phyloP scores from a whole-genome alignment of 805 yeast species.

The Yarrowia keelungensis region DNA sequence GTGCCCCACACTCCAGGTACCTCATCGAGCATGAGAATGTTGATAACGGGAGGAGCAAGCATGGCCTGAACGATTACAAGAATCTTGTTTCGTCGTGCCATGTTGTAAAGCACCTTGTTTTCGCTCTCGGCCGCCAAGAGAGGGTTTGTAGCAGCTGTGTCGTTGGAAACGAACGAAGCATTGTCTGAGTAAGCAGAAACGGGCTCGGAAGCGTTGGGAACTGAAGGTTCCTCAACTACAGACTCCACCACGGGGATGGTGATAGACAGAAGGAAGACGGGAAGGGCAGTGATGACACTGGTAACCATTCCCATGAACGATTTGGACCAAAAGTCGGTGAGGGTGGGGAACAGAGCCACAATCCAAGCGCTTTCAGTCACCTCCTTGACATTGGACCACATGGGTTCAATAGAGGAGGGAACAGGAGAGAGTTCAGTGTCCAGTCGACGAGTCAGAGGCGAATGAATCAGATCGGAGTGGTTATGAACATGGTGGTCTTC shows the following conservation, averaged over 20 bases:
- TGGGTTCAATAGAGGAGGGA: conserved; percentile 15
- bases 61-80: conserved; percentile 49
- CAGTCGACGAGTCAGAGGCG: conserved; percentile 10
- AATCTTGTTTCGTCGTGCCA: conserved; percentile 37
- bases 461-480: background rate
- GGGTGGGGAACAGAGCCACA: conserved; percentile 42
- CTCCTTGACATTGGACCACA: conserved; percentile 24
- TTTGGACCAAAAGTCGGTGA: conserved; percentile 42
- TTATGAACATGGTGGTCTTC: background rate
- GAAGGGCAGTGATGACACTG: conserved; percentile 44
- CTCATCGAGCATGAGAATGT: conserved; percentile 39
- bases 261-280: conserved; percentile 47
- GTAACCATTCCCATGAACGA: conserved; percentile 41
- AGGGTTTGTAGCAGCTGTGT: conserved; percentile 16
- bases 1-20: conserved; percentile 21
- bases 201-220: conserved; percentile 19
- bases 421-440: conserved; percentile 13
- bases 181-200: conserved; percentile 24
- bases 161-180: background rate
- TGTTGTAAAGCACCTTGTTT: conserved; percentile 25
- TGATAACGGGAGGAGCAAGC: conserved; percentile 48
- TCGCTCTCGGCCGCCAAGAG: conserved; percentile 26
- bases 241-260: conserved; percentile 51
- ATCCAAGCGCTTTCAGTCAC: conserved; percentile 26
- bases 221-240: conserved; percentile 24